Evolutionary conservation across 179 eudicot genomes (phyloP).

Genomic region (Pouteria campechiana): DNA sequence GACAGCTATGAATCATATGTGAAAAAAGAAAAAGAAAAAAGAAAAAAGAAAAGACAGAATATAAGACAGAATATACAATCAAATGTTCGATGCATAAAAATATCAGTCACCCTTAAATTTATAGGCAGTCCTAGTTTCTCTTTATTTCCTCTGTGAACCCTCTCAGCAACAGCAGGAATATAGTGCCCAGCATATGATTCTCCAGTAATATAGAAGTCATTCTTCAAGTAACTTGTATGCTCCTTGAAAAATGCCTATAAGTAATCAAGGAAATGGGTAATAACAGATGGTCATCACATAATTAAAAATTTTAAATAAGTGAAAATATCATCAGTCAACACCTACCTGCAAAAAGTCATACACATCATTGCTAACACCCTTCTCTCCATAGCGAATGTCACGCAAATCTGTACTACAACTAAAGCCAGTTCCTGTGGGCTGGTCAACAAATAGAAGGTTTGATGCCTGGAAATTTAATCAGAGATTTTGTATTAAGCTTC

Average conservation of each 20-base stretch:
- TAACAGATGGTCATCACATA: background rate
- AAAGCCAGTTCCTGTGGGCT: slow-evolving; percentile 89
- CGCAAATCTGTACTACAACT: slow-evolving; percentile 52
- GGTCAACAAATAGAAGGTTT: slow-evolving; percentile 79
- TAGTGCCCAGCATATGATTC: slow-evolving; percentile 96
- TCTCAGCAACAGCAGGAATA: slow-evolving; percentile 84
- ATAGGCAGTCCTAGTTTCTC: slow-evolving; percentile 56
- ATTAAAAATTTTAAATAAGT: background rate
- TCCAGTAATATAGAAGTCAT: slow-evolving; percentile 85
- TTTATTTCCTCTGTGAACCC: slow-evolving; percentile 81
- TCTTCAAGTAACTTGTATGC: slow-evolving; percentile 60
- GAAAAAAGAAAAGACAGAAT: background rate
- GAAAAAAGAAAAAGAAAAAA: no score
- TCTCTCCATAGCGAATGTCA: slow-evolving; percentile 58
- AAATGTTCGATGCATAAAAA: background rate
- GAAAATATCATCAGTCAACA: background rate
- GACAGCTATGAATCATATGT: no score
- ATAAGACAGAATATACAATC: background rate
- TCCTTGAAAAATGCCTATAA: slow-evolving; percentile 74
- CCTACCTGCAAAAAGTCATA: slow-evolving; percentile 84
- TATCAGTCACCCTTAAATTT: slow-evolving; percentile 84
- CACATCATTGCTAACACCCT: slow-evolving; percentile 74
- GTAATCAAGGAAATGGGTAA: background rate
- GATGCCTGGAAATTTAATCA: slow-evolving; percentile 36
- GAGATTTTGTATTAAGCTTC: background rate